Conservation (phyloP, 2,329 filamentous ascomycete genomes). For the Stagonosporopsis vannaccii region DNA sequence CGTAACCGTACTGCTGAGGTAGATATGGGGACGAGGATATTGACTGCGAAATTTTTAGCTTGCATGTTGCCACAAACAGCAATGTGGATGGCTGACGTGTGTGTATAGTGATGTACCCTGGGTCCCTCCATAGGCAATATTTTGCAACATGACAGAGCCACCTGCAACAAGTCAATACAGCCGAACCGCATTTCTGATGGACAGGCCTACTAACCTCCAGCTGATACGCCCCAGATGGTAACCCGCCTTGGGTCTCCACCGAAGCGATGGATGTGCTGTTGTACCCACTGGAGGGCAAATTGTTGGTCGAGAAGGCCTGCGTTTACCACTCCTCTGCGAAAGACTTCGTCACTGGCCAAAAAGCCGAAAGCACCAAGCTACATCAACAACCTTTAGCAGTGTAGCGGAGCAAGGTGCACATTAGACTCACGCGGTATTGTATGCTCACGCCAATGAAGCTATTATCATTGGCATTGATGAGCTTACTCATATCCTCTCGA, state of each 20-base stretch:
- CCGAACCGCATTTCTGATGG: constrained; percentile 15
- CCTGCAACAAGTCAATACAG: background rate
- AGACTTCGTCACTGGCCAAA: constrained; percentile 49
- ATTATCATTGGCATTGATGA: constrained; percentile 57
- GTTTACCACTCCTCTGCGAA: constrained; percentile 32
- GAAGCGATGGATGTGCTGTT: constrained; percentile 58
- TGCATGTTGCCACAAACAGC: too few relatives aligned
- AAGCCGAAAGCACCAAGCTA: constrained; percentile 56
- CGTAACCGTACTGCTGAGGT: constrained; percentile 62
- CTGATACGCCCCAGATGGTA: constrained; percentile 50
- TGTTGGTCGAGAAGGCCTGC: constrained; percentile 56
- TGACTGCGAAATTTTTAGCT: constrained; percentile 28
- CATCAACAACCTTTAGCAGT: background rate
- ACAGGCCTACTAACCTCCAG: constrained; percentile 24
- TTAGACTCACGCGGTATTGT: constrained; percentile 55
- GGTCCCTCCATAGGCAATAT: constrained; percentile 44
- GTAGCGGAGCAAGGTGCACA: too few relatives aligned
- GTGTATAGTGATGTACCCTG: constrained; percentile 45
- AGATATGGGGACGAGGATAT: constrained; percentile 59
- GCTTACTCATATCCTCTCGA: constrained; percentile 44
- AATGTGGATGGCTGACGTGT: background rate
- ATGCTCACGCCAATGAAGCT: constrained; percentile 58
- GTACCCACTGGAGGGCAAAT: constrained; percentile 59
- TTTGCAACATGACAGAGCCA: constrained; percentile 47
- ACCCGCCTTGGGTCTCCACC: constrained; percentile 55